Evolutionary conservation across 768 basidiomycete species (phyloP), one percentile per base, ranked within the genome.

Genomic region (Suillus ampliporus): DNA sequence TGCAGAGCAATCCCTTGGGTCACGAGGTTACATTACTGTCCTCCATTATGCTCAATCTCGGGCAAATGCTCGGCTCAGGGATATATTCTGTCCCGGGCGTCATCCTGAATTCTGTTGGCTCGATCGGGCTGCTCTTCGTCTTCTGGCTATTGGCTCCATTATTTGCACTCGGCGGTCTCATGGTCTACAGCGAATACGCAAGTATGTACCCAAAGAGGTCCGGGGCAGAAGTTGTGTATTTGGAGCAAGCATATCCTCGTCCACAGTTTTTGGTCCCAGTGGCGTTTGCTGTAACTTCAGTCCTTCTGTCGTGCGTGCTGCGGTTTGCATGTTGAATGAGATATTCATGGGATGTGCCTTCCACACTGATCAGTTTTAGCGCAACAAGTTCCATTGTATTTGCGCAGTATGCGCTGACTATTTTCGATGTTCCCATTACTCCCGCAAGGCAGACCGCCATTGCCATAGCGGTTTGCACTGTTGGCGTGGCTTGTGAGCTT

Each of bases 181-280:
- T 41, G 53, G 13, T 61, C 5, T 84, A 78, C 62, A 73, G 80
- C 15, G 83, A 84, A 67, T 79, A 80, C 37, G 78, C 79, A 2
- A 74, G 79, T 40, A 80, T 81, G 69, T 84, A 83, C 65, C 84
- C 84, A 14, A 74, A 79, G 58, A 76, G 84, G 19, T 81, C 82
- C 7, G 83, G 83, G 8, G 84, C 80, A 10, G 79, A 83, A 63
- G 82, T 83, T 7, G 83, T 79, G 3, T 83, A 82, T 58, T 72
- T 83, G 15, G 80, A 82, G 28, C 67, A 69, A 17, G 64, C 67
- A 17, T 70, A 70, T 60, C 63, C 51, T 19, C 63, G 61, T 31
- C 70, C 69, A 35, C 58, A 59, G 58, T 63, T 47, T 65, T 72
- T 83, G 43, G 73, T 84, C 28, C 80, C 82, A 2, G 78, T 78